Percentiles rank a stretch among this genome's conserved stretches.
Conservation (phyloP, 805 yeast genomes). For the Groenewaldozyma salmanticensis region DNA sequence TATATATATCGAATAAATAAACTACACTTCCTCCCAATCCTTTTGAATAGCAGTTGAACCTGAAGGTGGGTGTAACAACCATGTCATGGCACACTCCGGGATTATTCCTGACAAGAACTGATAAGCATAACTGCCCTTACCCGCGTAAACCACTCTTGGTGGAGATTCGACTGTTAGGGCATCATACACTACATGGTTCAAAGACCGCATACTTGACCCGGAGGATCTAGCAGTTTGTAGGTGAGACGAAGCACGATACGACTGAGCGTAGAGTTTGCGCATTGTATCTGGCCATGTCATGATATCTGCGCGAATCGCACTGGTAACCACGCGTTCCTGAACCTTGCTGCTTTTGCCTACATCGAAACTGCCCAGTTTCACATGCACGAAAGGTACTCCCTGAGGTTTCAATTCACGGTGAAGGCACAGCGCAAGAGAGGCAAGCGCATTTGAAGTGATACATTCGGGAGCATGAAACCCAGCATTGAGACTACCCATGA, state of each 20-base stretch:
- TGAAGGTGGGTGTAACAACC: slow-evolving; percentile 27
- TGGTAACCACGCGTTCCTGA: slow-evolving; percentile 24
- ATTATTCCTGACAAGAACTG: slow-evolving; percentile 18
- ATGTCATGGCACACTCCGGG: slow-evolving; percentile 28
- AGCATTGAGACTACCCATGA: slow-evolving; percentile 42
- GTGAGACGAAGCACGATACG: slow-evolving; percentile 25
- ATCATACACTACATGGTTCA: slow-evolving; percentile 26
- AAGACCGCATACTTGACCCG: slow-evolving; percentile 23
- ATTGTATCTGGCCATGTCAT: slow-evolving; percentile 33
- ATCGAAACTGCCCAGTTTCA: slow-evolving; percentile 40
- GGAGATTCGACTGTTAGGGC: slow-evolving; percentile 21
- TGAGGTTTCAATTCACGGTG: slow-evolving; percentile 37
- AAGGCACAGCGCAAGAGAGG: slow-evolving; percentile 30
- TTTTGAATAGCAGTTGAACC: slow-evolving; percentile 6
- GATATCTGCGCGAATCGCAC: slow-evolving; percentile 30
- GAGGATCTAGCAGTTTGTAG: slow-evolving; percentile 22
- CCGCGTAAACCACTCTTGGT: slow-evolving; percentile 24
- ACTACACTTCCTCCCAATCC: slow-evolving; percentile 17
- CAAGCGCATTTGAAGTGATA: slow-evolving; percentile 38
- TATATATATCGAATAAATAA: too few species aligned
- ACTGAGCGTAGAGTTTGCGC: slow-evolving; percentile 28
- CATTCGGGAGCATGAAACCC: slow-evolving; percentile 61
- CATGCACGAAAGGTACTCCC: slow-evolving; percentile 33
- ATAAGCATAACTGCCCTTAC: slow-evolving; percentile 26
- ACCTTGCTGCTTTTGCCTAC: slow-evolving; percentile 21